A percentile compares a stretch with the other conserved stretches of the same genome.
Evolutionary conservation across 2,329 filamentous ascomycete genomes (phyloP).

Genomic region (Fusarium sp.): DNA sequence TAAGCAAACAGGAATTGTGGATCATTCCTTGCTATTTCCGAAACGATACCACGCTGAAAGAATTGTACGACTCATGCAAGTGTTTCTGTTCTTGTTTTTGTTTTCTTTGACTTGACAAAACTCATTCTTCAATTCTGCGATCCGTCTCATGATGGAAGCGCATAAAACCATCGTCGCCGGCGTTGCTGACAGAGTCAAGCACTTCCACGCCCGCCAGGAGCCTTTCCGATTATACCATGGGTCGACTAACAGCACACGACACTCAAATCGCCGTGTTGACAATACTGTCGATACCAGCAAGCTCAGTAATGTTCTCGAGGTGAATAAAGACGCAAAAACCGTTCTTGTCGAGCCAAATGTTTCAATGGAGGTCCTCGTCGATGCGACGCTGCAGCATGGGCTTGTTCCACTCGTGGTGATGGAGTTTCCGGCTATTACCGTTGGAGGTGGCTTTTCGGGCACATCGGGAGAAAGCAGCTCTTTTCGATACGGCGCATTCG

Average conservation of each 20-base stretch:
- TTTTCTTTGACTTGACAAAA: not conserved
- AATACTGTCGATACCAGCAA: slow-evolving; percentile 76
- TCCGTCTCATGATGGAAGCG: slow-evolving; percentile 54
- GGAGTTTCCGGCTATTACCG: slow-evolving; percentile 80
- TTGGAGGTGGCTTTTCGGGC: slow-evolving; percentile 74
- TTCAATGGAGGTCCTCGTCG: slow-evolving; percentile 73
- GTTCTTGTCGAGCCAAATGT: slow-evolving; percentile 79
- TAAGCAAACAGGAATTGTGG: slow-evolving; percentile 32
- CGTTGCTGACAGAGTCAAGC: slow-evolving; percentile 59
- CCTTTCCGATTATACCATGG: slow-evolving; percentile 84
- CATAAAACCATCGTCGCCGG: slow-evolving; percentile 60
- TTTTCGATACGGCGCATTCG: slow-evolving; percentile 76
- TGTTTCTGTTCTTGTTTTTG: not conserved
- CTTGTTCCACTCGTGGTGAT: slow-evolving; percentile 76
- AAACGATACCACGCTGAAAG: slow-evolving; percentile 30
- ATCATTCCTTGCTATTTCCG: slow-evolving; percentile 35
- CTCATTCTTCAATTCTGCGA: not conserved
- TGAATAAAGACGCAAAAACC: slow-evolving; percentile 67
- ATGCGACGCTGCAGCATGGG: slow-evolving; percentile 66
- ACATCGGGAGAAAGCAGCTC: slow-evolving; percentile 77
- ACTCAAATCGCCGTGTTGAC: slow-evolving; percentile 61
- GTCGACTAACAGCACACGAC: slow-evolving; percentile 80
- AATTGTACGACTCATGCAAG: slow-evolving; percentile 25
- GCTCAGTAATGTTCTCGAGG: slow-evolving; percentile 71
- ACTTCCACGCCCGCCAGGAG: slow-evolving; percentile 59